These are phyloP conservation scores for Boletellus deceptivus DNA, from an alignment of 1,284 basidiomycete genomes.

Conservation along the genomic window DNA sequence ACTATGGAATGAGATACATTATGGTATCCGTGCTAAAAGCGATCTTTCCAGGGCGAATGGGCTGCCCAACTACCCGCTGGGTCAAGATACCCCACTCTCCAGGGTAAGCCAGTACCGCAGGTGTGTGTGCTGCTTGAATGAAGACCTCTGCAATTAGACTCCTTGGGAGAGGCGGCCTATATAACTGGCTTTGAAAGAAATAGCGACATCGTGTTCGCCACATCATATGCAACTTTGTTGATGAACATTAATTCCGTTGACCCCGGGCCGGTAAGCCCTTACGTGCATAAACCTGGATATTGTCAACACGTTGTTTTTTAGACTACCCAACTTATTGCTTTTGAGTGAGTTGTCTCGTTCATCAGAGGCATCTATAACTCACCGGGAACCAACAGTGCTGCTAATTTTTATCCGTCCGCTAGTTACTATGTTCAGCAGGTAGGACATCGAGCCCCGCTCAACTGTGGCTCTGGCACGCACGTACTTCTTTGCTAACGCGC, in stretches of 20 bases:
- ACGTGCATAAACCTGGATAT: background rate
- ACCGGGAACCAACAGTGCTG: background rate
- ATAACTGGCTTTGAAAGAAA: constrained; percentile 71
- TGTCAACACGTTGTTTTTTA: background rate
- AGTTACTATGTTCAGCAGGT: constrained; percentile 6
- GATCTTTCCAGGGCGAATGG: constrained; percentile 55
- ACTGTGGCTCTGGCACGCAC: background rate
- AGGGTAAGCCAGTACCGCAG: constrained; percentile 37
- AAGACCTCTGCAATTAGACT: constrained; percentile 26
- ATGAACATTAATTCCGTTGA: constrained; percentile 50
- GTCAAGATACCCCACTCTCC: constrained; percentile 50
- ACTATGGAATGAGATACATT: background rate
- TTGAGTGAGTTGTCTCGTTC: background rate
- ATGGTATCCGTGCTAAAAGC: background rate
- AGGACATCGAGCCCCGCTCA: background rate
- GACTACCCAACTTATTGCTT: background rate
- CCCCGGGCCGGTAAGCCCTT: constrained; percentile 42
- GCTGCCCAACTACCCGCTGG: constrained; percentile 45
- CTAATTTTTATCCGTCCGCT: background rate
- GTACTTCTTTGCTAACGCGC: background rate
- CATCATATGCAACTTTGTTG: constrained; percentile 66
- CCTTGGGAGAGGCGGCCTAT: constrained; percentile 62
- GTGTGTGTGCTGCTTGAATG: background rate
- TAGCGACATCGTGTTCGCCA: constrained; percentile 56
- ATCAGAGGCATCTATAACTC: background rate